phyloP scores from a whole-genome alignment of 768 basidiomycete genomes.

The Candolleomyces efflorescens region DNA sequence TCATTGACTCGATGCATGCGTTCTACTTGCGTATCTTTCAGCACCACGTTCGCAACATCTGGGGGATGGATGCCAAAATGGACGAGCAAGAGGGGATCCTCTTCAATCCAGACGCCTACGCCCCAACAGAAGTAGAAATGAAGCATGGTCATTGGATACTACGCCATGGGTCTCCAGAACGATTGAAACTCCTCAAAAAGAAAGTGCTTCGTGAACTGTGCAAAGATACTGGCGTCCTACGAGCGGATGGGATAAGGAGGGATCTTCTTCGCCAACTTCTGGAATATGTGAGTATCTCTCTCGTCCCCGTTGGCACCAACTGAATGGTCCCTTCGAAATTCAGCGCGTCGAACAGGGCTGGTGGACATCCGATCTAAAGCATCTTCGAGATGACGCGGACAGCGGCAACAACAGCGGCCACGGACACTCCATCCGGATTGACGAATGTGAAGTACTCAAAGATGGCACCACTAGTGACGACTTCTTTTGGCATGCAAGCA shows the following conservation, averaged over 20 bases:
- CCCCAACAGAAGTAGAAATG: background rate
- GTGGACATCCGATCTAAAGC: background rate
- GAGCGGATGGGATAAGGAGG: background rate
- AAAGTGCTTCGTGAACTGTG: background rate
- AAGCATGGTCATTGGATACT: background rate
- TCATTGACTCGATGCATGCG: conserved; percentile 15
- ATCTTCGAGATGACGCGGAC: background rate
- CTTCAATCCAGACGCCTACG: background rate
- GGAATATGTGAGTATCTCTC: background rate
- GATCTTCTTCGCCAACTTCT: background rate
- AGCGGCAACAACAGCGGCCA: too few species aligned
- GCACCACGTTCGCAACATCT: conserved; percentile 8
- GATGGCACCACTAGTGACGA: background rate
- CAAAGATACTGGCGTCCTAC: background rate
- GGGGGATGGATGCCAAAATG: conserved; percentile 5
- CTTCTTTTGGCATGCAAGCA: background rate
- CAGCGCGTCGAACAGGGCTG: background rate
- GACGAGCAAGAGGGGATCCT: conserved; percentile 4
- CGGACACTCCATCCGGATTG: background rate
- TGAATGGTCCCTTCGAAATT: background rate
- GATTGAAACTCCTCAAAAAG: background rate
- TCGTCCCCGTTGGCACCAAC: background rate
- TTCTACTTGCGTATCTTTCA: conserved; percentile 9
- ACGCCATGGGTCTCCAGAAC: background rate
- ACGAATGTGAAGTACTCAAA: background rate